Base-by-base conservation (phyloP, 345 rosid species). In the Salix arbutifolia region DNA sequence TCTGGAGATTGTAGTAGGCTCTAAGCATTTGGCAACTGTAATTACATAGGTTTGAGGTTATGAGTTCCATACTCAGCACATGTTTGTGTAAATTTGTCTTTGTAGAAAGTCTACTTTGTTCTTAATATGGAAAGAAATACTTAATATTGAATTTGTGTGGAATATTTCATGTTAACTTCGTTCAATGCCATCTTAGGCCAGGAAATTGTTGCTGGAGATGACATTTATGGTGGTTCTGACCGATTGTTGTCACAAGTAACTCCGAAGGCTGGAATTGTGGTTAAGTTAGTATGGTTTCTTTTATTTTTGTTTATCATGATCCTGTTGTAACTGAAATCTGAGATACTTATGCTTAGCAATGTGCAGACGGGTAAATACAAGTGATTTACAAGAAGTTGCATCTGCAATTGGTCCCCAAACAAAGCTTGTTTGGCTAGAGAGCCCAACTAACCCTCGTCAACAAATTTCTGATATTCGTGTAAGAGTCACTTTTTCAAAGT, bases 171-270 rank as follows among this genome's bases (percentile, higher is more conserved):
- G 52, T 71, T 69, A 76, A 71, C 38, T 35, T 19, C n/a, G 37
- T 5, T 25, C 13, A 64, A 10, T 70, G 37, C 52, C 38, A 71
- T 56, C 30, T 67, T 71, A 93, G 99, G 98, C 28, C 85, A 86
- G 75, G 98, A 96, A 83, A 88, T 94, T 87, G 92, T 94, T 74
- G 99, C 97, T 44, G 97, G 97, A 71, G 97, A 96, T 79, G 98
- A 94, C 83, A 66, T 96, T 9, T 96, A 96, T 84, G 97, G 98
- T 67, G 98, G 98, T 69, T 90, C 99, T 23, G 98, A 96, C 80
- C 87, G 97, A 61, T 88, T 96, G 80, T 81, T 92, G 82, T 91
- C 98, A n/a, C 90, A 83, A 88, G 90, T 96, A 35, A 79, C 91
- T 80, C 97, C 97, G 73, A 90, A 84, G 91, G 64, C 80, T 74